Evolutionary conservation across 176 grass and related monocot species (phyloP).

Genomic region (Carex scoparia): DNA sequence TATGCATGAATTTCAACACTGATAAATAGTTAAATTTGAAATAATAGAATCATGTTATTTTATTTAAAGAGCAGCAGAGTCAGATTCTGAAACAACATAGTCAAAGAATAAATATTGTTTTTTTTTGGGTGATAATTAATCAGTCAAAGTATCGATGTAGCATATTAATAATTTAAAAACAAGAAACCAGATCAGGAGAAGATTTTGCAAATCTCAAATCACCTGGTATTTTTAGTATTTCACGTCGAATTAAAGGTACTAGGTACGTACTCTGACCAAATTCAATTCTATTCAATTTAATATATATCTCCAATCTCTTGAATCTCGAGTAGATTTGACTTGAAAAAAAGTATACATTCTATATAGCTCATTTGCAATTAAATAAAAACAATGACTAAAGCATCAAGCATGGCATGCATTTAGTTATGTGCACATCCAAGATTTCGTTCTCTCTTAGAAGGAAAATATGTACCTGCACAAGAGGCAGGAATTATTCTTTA

Average conservation of each 20-base stretch:
- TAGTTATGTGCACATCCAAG: background rate
- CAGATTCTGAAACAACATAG: background rate
- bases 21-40: too few relatives aligned
- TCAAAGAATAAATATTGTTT: background rate
- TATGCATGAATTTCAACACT: too few relatives aligned
- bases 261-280: background rate
- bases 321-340: background rate
- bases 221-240: background rate
- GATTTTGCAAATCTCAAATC: background rate
- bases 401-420: background rate
- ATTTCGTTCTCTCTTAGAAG: background rate
- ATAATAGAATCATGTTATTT: too few relatives aligned
- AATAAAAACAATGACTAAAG: background rate
- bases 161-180: background rate
- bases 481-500: background rate
- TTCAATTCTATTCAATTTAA: background rate
- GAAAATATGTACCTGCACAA: background rate
- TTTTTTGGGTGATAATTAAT: too few relatives aligned
- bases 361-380: conserved; percentile 1
- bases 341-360: background rate
- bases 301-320: background rate
- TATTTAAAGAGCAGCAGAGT: too few relatives aligned
- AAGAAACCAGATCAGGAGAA: background rate
- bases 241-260: background rate
- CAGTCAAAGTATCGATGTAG: background rate